phyloP scores from a whole-genome alignment of 129 eudicot species.

The Tagetes erecta region DNA sequence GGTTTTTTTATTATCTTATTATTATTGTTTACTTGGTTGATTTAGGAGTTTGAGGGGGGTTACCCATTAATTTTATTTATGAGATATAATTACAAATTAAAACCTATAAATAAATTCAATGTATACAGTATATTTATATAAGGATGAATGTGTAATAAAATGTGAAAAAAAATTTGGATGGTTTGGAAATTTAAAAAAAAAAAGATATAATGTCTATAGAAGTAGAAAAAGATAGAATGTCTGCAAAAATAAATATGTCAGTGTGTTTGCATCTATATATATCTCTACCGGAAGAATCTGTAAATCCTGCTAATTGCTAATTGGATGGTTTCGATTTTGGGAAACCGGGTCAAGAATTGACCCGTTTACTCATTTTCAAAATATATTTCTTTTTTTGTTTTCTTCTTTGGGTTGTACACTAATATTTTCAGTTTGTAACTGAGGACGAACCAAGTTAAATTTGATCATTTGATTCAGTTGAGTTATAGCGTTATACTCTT shows the following conservation, averaged over 20 bases:
- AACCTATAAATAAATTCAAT: too few relatives aligned
- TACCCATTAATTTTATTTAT: too few relatives aligned
- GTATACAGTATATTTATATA: too few relatives aligned
- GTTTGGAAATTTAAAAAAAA: neutral
- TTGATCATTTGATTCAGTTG: too few relatives aligned
- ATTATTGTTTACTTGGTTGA: too few relatives aligned
- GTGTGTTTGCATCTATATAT: slow-evolving; percentile 25
- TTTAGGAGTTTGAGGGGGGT: too few relatives aligned
- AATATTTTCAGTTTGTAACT: too few relatives aligned
- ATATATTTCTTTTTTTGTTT: neutral
- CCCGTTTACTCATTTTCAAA: slow-evolving; percentile 14
- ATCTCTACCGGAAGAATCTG: slow-evolving; percentile 29
- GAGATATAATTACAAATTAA: too few relatives aligned
- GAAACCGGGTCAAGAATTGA: slow-evolving; percentile 26
- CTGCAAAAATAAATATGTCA: slow-evolving; percentile 30
- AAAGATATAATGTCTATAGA: neutral
- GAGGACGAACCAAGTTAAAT: too few relatives aligned
- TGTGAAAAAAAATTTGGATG: neutral
- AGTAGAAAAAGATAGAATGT: slow-evolving; percentile 27
- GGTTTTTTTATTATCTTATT: too few relatives aligned
- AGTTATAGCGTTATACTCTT: too few relatives aligned
- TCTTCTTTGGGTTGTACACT: neutral
- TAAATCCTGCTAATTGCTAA: slow-evolving; percentile 20
- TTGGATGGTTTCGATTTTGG: slow-evolving; percentile 33
- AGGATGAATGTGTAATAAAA: neutral